Evolutionary conservation across 768 basidiomycete genomes (phyloP), one percentile per base, ranked within the genome.

Genomic region (Mycena haematopus): DNA sequence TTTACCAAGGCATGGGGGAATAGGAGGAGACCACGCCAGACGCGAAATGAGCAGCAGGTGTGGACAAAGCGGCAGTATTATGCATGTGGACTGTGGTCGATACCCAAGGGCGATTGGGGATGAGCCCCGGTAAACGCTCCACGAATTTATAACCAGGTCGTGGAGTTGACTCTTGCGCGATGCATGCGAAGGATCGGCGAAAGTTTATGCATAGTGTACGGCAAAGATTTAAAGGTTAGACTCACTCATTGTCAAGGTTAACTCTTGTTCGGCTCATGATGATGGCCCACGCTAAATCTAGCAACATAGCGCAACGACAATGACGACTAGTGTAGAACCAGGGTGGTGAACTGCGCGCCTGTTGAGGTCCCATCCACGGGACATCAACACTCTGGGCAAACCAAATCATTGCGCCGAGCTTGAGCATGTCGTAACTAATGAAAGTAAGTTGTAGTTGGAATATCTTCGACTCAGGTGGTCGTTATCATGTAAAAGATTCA

Each of bases 171-270:
- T n/a, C 47, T 42, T 55, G 25, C 36, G 52, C 50, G 51, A 52
- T 31, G 62, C 56, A 24, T 38, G 53, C 44, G 21, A 60, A 44
- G 29, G 62, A 63, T 63, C 57, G 57, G 29, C 62, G 35, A 63
- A 58, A 49, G 50, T n/a, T 42, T 58, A 22, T 49, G 22, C 9
- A 19, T 38, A 15, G 1, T 36, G 29, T 54, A 58, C 57, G 56
- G 57, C 57, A 63, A 29, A 33, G 15, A 17, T 2, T 24, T 63
- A 51, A n/a, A 53, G 42, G 56, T 58, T 53, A 57, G 52, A 47
- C 21, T 47, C 52, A 49, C 24, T 35, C 25, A 47, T 36, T 22
- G 50, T 6, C 21, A 56, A 25, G 56, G 50, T 50, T n/a, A 58
- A 36, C 27, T 36, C 24, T 17, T 17, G 36, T 54, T 61, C 24